Percentiles rank a stretch among this genome's conserved stretches.
These are phyloP conservation scores for Elsinoe necatrix DNA, from an alignment of 2,329 filamentous ascomycete species.

Conservation along the genomic window DNA sequence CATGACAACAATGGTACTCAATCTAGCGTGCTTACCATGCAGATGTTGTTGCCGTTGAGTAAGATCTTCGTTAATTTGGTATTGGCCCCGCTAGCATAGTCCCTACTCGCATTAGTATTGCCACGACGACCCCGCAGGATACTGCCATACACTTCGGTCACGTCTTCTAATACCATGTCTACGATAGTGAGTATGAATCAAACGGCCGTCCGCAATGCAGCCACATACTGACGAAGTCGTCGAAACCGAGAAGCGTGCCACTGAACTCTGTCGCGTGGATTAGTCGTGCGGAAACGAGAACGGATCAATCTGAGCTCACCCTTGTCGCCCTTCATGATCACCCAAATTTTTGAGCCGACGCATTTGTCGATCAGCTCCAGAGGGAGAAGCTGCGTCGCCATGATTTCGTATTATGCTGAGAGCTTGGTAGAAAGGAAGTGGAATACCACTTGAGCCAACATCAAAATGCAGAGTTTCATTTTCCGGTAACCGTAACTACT, in stretches of 20 bases:
- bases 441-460: background rate
- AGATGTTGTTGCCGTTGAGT: slow-evolving; percentile 96
- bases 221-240: slow-evolving; percentile 98
- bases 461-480: background rate
- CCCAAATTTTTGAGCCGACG: slow-evolving; percentile 95
- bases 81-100: slow-evolving; percentile 72
- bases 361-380: slow-evolving; percentile 95
- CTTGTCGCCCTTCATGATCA: slow-evolving; percentile 99
- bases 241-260: slow-evolving; percentile 87
- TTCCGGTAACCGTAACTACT: background rate
- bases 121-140: background rate
- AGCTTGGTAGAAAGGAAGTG: background rate
- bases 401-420: background rate
- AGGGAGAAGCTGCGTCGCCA: slow-evolving; percentile 29
- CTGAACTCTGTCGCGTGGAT: slow-evolving; percentile 64
- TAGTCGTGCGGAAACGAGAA: slow-evolving; percentile 16
- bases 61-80: slow-evolving; percentile 90
- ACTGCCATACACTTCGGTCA: slow-evolving; percentile 73
- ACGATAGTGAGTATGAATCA: slow-evolving; percentile 16
- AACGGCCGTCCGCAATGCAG: background rate
- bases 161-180: slow-evolving; percentile 98
- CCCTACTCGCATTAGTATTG: slow-evolving; percentile 45
- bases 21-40: slow-evolving; percentile 64
- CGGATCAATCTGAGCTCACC: slow-evolving; percentile 45
- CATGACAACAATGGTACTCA: background rate